Evolutionary conservation across 2,329 filamentous ascomycete species (phyloP), one percentile per base, ranked within the genome.

Genomic region (Aspergillus spinulosporus): DNA sequence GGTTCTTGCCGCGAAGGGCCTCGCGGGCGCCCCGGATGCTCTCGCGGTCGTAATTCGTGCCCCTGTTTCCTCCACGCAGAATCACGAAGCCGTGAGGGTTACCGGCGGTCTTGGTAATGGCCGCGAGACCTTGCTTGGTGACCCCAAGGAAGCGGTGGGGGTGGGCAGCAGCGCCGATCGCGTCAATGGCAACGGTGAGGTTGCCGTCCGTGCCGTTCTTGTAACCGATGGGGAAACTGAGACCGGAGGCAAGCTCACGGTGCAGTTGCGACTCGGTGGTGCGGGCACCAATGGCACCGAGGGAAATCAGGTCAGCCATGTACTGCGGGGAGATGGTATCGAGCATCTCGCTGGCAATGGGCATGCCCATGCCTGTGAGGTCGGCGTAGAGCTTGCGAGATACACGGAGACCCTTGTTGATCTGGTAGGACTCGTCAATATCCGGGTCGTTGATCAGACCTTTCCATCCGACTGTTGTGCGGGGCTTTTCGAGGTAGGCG

Each of bases 61-160:
- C 94, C 75, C 86, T 90, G 69, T 85, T 93, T 61, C 94, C 94
- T 62, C 94, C 94, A 60, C 94, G 86, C 59, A 99, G 82, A 69
- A 99, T 97, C 50, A 97, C 90, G 71, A 99, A 99, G 70, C 94
- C 95, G 77, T 99, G 91, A 77, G 96, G 89, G 75, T 99, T 99
- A 54, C 94, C 94, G 56, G 84, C 85, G 12, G 94, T 99, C 75
- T 90, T 87, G 49, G 92, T 96, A 67, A 99, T 97, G 60, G 94
- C 92, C 45, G 93, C 94, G 59, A 97, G 82, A 59, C 94, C 94
- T 72, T 96, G 92, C 82, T 99, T 99, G 32, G 94, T 99, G 49
- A 99, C 94, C 76, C 92, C 93, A 82, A 99, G 89, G 82, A 99
- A 99, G 80, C 97, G 93, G 76, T 99, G 94, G 7, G 77, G 77